Conservation (phyloP, 1,284 basidiomycete species). For the Golubevia sp. region DNA sequence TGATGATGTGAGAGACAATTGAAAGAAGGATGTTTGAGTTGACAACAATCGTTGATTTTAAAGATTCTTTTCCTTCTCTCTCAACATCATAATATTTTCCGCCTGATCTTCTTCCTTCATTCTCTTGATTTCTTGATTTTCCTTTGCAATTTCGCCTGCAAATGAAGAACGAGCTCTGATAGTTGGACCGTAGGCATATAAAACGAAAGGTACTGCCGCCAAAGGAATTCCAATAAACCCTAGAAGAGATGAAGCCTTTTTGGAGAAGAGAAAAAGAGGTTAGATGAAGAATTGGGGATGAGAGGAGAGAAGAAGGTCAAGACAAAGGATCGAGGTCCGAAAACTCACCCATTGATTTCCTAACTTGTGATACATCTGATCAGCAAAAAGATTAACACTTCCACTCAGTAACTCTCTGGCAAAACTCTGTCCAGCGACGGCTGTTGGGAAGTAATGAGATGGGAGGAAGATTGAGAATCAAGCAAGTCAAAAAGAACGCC, state of each 20-base stretch:
- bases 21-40: too few relatives aligned
- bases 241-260: constrained; percentile 27
- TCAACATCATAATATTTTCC: background rate
- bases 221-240: constrained; percentile 36
- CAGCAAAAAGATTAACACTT: constrained; percentile 24
- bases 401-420: constrained; percentile 34
- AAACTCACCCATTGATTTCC: constrained; percentile 10
- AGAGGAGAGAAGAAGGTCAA: background rate
- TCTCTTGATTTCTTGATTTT: constrained; percentile 14
- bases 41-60: too few relatives aligned
- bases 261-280: too few relatives aligned
- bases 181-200: constrained; percentile 33
- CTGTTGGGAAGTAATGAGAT: too few relatives aligned
- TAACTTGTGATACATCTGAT: constrained; percentile 28
- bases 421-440: constrained; percentile 41
- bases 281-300: too few relatives aligned
- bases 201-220: constrained; percentile 29
- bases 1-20: too few relatives aligned
- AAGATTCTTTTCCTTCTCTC: background rate
- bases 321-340: too few relatives aligned
- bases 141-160: constrained; percentile 26
- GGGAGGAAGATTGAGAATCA: too few relatives aligned
- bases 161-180: constrained; percentile 34
- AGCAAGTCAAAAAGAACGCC: too few relatives aligned
- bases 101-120: constrained; percentile 7